Evolutionary conservation across 805 yeast species (phyloP), one percentile per base, ranked within the genome.

Genomic region (Novakomyces olei): DNA sequence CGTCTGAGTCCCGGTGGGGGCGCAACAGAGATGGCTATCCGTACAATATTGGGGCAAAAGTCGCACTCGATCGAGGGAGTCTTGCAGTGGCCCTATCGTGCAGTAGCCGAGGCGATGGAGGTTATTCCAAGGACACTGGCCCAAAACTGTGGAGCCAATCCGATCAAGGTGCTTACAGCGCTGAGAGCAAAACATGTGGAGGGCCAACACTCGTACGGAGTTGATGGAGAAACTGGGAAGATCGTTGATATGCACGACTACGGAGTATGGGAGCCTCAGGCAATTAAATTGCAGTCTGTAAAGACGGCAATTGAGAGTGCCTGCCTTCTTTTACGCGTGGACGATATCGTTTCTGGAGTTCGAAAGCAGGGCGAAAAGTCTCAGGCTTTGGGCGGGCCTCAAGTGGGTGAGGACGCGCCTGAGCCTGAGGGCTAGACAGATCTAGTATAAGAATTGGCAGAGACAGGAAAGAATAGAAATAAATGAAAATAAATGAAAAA

Each of bases 241-340:
- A 67, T 88, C 37, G 95, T 78, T 18, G 95, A 88, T 51, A 88
- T 88, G 99, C 69, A 75, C 41, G 74, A 69, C 19, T 85, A 81
- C 54, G 98, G 99, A 19, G 75, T 88, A 41, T 88, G 98, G 98
- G 99, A 88, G 60, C 99, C 99, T 14, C 95, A 85, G 59, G 95
- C 79, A 32, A 79, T 88, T 55, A 88, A 88, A 58, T 91, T 78
- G 51, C 99, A 88, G 60, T 74, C 91, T 41, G 74, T 85, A 43
- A 88, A 88, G 62, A 88, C 98, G n/a, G 93, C 92, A 23, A 77
- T 88, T 41, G 99, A 88, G 59, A 75, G 91, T 61, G 95, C 98
- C 10, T 77, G 94, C 53, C 62, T 88, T 60, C 61, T 88, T 47
- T 63, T 88, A 50, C 74, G 98, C 48, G 98, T 88, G 30, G 99